These are phyloP conservation scores for Rhizomucor miehei DNA, from an alignment of 371 early-diverging fungal species.

Conservation along the genomic window DNA sequence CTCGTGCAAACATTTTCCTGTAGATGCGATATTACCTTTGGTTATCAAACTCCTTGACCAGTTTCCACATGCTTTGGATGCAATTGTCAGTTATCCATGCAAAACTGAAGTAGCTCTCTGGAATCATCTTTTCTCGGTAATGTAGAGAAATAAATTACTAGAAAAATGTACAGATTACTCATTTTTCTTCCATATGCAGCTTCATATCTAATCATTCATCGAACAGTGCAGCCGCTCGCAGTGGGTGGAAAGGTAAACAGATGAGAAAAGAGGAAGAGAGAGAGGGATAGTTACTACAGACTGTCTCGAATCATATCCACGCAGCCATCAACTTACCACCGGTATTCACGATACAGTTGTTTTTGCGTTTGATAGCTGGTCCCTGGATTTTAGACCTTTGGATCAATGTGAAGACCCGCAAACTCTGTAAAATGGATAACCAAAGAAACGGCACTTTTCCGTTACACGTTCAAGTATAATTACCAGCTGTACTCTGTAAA, in stretches of 20 bases:
- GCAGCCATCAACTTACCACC: constrained; percentile 71
- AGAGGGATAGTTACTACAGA: not conserved
- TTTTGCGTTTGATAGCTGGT: constrained; percentile 81
- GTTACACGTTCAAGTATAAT: no score
- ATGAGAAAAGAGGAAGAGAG: not conserved
- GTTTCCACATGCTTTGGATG: constrained; percentile 74
- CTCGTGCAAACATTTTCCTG: no score
- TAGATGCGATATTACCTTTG: constrained; percentile 64
- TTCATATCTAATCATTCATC: constrained; percentile 81
- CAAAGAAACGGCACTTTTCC: no score
- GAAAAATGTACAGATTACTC: no score
- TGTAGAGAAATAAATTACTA: no score
- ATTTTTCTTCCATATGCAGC: no score
- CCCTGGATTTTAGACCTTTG: constrained; percentile 77
- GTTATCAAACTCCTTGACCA: constrained; percentile 72
- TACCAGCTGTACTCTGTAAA: no score
- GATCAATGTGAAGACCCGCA: constrained; percentile 88
- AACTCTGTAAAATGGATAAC: constrained; percentile 58
- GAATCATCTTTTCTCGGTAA: constrained; percentile 80
- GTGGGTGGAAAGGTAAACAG: constrained; percentile 58
- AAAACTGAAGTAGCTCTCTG: constrained; percentile 91
- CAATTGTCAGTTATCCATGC: constrained; percentile 85
- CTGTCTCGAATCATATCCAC: no score
- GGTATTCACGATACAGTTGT: constrained; percentile 87
- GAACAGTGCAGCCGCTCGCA: constrained; percentile 72